phyloP scores from a whole-genome alignment of 768 basidiomycete genomes.

The Steccherinum ochraceum region DNA sequence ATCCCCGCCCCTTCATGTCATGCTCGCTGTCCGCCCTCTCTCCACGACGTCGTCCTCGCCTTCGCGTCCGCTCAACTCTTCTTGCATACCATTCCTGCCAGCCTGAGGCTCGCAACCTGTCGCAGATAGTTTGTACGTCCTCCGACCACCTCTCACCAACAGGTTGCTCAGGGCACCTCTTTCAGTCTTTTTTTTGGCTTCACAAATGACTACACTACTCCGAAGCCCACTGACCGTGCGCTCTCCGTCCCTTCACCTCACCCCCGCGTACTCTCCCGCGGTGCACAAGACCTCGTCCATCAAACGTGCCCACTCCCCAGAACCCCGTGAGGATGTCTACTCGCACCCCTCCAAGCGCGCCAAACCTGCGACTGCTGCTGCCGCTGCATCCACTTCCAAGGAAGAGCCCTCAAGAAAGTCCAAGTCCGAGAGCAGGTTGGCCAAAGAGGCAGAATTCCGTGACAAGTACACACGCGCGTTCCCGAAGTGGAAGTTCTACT shows the following conservation, averaged over 20 bases:
- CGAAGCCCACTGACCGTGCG: conserved; percentile 45
- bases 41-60: neutral
- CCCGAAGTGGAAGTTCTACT: conserved; percentile 78
- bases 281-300: conserved; percentile 27
- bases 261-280: conserved; percentile 19
- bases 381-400: conserved; percentile 13
- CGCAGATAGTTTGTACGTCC: too few relatives aligned
- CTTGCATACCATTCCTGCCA: too few relatives aligned
- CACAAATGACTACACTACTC: conserved; percentile 38
- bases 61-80: neutral
- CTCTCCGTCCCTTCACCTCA: conserved; percentile 27
- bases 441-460: conserved; percentile 66
- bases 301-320: conserved; percentile 50
- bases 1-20: too few relatives aligned
- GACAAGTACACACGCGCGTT: conserved; percentile 83
- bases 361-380: conserved; percentile 25
- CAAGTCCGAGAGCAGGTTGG: conserved; percentile 40
- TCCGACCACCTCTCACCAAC: too few relatives aligned
- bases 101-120: too few relatives aligned
- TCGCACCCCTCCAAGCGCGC: conserved; percentile 36
- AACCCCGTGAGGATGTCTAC: conserved; percentile 29
- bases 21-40: too few relatives aligned
- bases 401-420: conserved; percentile 37
- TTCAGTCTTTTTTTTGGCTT: neutral
- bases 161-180: too few relatives aligned